A percentile compares a stretch with the other conserved stretches of the same genome.
These are phyloP conservation scores for Zea luxurians DNA, from an alignment of 176 grass and related monocot species.

Conservation along the genomic window DNA sequence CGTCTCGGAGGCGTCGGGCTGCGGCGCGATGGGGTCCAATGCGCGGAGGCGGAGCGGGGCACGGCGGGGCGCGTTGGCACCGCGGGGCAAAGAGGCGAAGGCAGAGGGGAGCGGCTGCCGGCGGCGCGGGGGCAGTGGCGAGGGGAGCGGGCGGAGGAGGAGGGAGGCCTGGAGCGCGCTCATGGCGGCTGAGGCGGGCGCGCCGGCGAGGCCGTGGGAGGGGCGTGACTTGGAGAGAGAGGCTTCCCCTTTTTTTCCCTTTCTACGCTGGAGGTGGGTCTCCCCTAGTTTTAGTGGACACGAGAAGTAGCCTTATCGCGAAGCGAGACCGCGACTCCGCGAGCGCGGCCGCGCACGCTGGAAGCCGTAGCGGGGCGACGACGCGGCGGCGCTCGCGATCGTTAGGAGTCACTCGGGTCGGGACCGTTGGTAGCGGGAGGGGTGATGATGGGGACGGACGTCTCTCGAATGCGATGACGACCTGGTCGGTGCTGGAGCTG, in stretches of 20 bases:
- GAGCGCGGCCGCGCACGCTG: background rate
- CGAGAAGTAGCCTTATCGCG: constrained; percentile 49
- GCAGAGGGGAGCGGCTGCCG: constrained; percentile 30
- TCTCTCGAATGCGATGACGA: no score
- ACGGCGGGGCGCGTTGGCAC: background rate
- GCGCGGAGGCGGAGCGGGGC: constrained; percentile 35
- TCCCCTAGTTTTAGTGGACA: constrained; percentile 43
- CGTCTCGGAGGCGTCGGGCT: constrained; percentile 27
- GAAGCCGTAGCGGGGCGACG: background rate
- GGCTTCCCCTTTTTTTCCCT: background rate
- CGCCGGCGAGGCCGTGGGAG: constrained; percentile 48
- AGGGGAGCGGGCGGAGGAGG: constrained; percentile 59
- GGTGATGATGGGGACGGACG: no score
- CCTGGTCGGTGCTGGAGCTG: background rate
- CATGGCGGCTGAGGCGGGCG: constrained; percentile 46
- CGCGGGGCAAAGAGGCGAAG: constrained; percentile 34
- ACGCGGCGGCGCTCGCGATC: constrained; percentile 8
- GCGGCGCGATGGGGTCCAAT: constrained; percentile 45
- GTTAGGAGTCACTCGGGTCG: background rate
- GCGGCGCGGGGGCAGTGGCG: constrained; percentile 36
- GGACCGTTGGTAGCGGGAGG: constrained; percentile 25
- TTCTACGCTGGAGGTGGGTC: background rate
- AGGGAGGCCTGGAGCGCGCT: constrained; percentile 71
- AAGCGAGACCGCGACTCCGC: background rate
- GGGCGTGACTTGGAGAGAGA: constrained; percentile 32